Evolutionary conservation across 2,329 filamentous ascomycete species (phyloP).

Genomic region (Mycosphaerella sp.): DNA sequence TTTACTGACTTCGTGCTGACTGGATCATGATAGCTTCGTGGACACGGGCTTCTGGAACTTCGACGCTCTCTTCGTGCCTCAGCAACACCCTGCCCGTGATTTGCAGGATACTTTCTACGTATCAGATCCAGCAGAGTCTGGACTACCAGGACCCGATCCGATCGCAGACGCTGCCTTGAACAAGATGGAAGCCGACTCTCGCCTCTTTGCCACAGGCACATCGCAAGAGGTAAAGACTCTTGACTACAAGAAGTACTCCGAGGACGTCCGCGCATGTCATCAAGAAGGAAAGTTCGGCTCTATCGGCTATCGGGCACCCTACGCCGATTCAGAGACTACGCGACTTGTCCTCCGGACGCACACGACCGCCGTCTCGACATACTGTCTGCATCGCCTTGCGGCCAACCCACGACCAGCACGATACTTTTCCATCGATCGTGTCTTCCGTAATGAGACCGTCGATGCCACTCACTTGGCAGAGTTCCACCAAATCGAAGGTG

Average conservation of each 20-base stretch:
- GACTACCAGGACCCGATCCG: slow-evolving; percentile 55
- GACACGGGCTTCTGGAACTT: slow-evolving; percentile 99
- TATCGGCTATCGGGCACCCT: slow-evolving; percentile 93
- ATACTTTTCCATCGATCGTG: slow-evolving; percentile 97
- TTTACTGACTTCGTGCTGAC: slow-evolving; percentile 42
- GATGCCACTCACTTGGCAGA: slow-evolving; percentile 95
- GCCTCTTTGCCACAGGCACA: slow-evolving; percentile 43
- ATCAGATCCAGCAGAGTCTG: slow-evolving; percentile 74
- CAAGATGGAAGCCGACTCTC: slow-evolving; percentile 44
- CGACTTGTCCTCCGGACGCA: slow-evolving; percentile 89
- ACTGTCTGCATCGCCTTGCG: slow-evolving; percentile 85
- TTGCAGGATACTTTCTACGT: slow-evolving; percentile 99
- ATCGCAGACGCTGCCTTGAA: slow-evolving; percentile 42
- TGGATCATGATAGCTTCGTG: slow-evolving; percentile 55
- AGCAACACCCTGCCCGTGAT: slow-evolving; percentile 95
- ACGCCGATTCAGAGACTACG: slow-evolving; percentile 78
- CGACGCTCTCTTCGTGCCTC: slow-evolving; percentile 90
- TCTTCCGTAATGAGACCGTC: slow-evolving; percentile 96
- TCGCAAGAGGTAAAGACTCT: slow-evolving; percentile 30
- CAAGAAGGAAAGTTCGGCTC: slow-evolving; percentile 88
- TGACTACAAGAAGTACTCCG: slow-evolving; percentile 80
- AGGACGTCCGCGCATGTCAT: slow-evolving; percentile 81
- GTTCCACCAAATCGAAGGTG: slow-evolving; percentile 98
- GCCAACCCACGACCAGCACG: slow-evolving; percentile 77
- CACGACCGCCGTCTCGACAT: slow-evolving; percentile 86